These are phyloP conservation scores for Mucor irregularis DNA, from an alignment of 371 early-diverging fungal genomes.

Conservation along the genomic window DNA sequence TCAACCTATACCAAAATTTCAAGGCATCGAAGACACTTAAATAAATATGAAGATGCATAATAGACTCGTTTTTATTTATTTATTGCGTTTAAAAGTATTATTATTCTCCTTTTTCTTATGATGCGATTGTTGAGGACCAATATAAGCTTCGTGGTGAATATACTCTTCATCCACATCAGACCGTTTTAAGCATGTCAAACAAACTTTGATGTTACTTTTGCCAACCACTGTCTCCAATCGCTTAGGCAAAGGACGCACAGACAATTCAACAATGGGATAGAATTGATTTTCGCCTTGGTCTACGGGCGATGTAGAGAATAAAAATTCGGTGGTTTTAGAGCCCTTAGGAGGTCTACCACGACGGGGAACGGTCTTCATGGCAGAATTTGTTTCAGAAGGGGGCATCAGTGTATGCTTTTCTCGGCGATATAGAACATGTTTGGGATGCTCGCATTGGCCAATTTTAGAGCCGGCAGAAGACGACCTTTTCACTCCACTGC, in stretches of 20 bases:
- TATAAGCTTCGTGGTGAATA: slow-evolving; percentile 20
- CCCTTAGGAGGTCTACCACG: slow-evolving; percentile 50
- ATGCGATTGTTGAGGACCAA: slow-evolving; percentile 28
- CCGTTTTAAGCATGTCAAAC: slow-evolving; percentile 45
- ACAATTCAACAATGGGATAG: slow-evolving; percentile 25
- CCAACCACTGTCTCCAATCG: slow-evolving; percentile 43
- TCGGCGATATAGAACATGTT: slow-evolving; percentile 22
- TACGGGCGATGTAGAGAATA: neutral
- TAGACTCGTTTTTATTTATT: neutral
- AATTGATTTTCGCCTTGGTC: neutral
- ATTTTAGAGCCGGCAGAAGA: neutral
- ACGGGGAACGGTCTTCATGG: slow-evolving; percentile 23
- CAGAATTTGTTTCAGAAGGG: neutral
- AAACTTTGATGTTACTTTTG: slow-evolving; percentile 30
- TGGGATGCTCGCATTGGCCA: slow-evolving; percentile 29
- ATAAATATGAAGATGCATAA: neutral
- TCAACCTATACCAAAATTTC: slow-evolving; percentile 11
- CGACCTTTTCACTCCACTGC: neutral
- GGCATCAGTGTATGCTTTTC: slow-evolving; percentile 7
- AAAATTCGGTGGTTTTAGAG: slow-evolving; percentile 21
- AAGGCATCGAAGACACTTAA: slow-evolving; percentile 17
- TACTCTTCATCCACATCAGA: slow-evolving; percentile 42
- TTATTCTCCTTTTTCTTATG: slow-evolving; percentile 5
- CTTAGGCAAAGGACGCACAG: slow-evolving; percentile 42
- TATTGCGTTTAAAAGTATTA: neutral